These are phyloP conservation scores for Rhododendron ferrugineum DNA, from an alignment of 148 eudicot species.

Conservation along the genomic window DNA sequence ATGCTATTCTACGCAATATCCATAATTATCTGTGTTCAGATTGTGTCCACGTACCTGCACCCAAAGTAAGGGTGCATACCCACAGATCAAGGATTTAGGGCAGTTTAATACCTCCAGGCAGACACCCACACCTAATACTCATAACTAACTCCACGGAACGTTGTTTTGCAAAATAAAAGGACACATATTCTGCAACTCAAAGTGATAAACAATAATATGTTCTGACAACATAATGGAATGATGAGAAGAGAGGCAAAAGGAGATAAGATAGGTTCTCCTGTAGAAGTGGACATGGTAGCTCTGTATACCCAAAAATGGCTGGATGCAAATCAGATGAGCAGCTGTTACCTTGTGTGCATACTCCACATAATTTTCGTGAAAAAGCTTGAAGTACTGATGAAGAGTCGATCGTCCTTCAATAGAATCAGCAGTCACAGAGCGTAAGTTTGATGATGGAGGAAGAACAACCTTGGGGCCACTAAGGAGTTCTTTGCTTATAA, in stretches of 20 bases:
- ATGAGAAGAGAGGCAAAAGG: not conserved
- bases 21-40: not conserved
- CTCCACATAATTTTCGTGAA: conserved; percentile 91
- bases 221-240: not conserved
- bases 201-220: not conserved
- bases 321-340: not conserved
- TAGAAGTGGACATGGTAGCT: not conserved
- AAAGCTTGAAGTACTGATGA: conserved; percentile 89
- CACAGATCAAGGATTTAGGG: not conserved
- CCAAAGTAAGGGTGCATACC: not conserved
- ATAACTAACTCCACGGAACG: not conserved
- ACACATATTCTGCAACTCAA: not conserved
- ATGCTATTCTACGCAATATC: not conserved
- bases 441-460: conserved; percentile 60
- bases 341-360: conserved; percentile 64
- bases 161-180: not conserved
- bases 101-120: not conserved
- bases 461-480: conserved; percentile 72
- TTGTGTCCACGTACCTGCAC: not conserved
- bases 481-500: conserved; percentile 87
- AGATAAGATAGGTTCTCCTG: not conserved
- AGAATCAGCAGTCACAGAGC: conserved; percentile 71
- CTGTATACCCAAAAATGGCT: not conserved
- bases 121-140: not conserved
- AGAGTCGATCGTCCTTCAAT: conserved; percentile 86